These are phyloP conservation scores for Thalia dealbata DNA, from an alignment of 176 grass and related monocot genomes.

Conservation along the genomic window DNA sequence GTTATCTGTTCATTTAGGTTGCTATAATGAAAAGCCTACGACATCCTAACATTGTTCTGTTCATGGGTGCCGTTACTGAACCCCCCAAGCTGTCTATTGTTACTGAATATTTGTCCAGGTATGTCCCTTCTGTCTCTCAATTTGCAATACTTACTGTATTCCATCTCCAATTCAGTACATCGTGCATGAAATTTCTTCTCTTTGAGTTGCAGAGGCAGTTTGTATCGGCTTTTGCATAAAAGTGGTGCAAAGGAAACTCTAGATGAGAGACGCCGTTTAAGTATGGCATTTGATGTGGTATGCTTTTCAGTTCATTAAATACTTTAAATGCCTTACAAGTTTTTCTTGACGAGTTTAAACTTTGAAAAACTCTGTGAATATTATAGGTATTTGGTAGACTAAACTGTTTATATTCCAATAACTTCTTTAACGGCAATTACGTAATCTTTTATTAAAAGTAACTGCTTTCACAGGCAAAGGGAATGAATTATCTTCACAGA, in stretches of 20 bases:
- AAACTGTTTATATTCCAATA: conserved; percentile 15
- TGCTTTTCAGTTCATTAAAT: neutral
- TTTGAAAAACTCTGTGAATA: neutral
- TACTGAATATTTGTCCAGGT: conserved; percentile 63
- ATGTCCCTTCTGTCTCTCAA: conserved; percentile 7
- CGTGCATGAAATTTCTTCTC: neutral
- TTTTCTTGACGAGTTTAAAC: neutral
- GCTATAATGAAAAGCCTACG: conserved; percentile 20
- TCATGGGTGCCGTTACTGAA: conserved; percentile 10
- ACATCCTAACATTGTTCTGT: conserved; percentile 17
- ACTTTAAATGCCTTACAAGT: neutral
- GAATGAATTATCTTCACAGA: conserved; percentile 97
- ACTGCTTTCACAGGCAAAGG: conserved; percentile 64
- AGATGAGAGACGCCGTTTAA: conserved; percentile 88
- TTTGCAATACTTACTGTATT: neutral
- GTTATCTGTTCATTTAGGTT: neutral
- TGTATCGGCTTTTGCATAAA: conserved; percentile 87
- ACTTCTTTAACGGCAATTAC: neutral
- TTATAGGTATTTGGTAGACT: neutral
- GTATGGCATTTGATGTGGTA: conserved; percentile 99
- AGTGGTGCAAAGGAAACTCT: conserved; percentile 64
- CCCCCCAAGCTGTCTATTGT: conserved; percentile 8
- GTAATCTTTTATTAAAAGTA: neutral
- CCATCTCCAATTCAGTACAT: neutral
- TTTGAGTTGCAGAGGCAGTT: conserved; percentile 64